Percentiles rank a stretch among this genome's conserved stretches.
Evolutionary conservation across 352 stramenopile species (phyloP).

Genomic region (Poterioochromonas sp.): DNA sequence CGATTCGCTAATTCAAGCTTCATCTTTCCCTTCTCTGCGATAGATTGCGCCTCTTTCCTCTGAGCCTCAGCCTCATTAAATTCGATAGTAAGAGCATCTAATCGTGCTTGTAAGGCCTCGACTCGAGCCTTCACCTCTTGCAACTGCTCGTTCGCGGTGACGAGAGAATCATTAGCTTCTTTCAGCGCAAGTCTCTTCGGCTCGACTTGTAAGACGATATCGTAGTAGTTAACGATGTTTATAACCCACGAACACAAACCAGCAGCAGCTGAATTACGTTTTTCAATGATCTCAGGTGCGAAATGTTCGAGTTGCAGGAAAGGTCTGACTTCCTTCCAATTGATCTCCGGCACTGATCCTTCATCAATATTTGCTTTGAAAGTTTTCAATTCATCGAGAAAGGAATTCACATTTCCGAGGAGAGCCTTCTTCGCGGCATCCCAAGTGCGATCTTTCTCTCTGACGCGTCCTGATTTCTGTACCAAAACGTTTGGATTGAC

Average conservation of each 20-base stretch:
- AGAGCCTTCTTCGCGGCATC: constrained; percentile 83
- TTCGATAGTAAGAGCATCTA: constrained; percentile 75
- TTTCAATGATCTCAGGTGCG: constrained; percentile 79
- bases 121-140: constrained; percentile 70
- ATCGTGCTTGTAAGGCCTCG: constrained; percentile 72
- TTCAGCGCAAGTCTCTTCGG: constrained; percentile 75
- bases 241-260: constrained; percentile 83
- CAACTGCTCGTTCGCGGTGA: constrained; percentile 70
- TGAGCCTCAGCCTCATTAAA: constrained; percentile 76
- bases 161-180: constrained; percentile 73
- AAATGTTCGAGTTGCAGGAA: constrained; percentile 83
- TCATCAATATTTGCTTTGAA: constrained; percentile 83
- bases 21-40: constrained; percentile 73
- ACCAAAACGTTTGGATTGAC: constrained; percentile 80
- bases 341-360: constrained; percentile 74
- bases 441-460: constrained; percentile 83
- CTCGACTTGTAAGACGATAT: constrained; percentile 83
- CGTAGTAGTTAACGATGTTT: constrained; percentile 92
- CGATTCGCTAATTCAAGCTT: constrained; percentile 86
- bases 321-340: constrained; percentile 74
- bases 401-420: constrained; percentile 81
- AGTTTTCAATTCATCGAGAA: constrained; percentile 76
- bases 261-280: constrained; percentile 80
- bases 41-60: constrained; percentile 77
- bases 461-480: constrained; percentile 73